These are phyloP conservation scores for Trichophyton benhamiae DNA, from an alignment of 2,329 filamentous ascomycete species.

Conservation along the genomic window DNA sequence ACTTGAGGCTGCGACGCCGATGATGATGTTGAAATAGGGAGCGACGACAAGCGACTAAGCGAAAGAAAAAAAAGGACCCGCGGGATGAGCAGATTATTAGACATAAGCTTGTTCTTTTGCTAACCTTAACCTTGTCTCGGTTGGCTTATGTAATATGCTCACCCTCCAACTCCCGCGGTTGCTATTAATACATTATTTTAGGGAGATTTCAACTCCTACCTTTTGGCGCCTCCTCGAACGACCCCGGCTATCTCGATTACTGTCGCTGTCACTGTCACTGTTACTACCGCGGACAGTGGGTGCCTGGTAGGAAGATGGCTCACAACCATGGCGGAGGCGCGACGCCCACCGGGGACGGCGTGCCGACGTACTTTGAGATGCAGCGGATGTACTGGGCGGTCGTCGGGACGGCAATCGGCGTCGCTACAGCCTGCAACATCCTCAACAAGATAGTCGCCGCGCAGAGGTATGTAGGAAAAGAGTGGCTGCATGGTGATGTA, in stretches of 20 bases:
- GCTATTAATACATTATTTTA: background rate
- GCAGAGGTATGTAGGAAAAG: conserved; percentile 33
- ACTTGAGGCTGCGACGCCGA: too few species aligned
- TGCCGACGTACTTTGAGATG: conserved; percentile 36
- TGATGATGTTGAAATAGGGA: background rate
- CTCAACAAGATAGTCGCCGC: conserved; percentile 38
- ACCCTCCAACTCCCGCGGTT: background rate
- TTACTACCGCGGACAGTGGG: background rate
- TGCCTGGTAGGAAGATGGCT: background rate
- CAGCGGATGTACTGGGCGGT: conserved; percentile 44
- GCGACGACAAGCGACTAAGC: background rate
- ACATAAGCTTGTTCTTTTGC: background rate
- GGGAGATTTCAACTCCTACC: background rate
- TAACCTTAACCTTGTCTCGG: background rate
- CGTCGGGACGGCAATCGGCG: conserved; percentile 29
- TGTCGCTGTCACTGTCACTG: background rate
- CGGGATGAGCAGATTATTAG: background rate
- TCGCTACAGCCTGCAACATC: conserved; percentile 27
- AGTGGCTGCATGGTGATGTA: background rate
- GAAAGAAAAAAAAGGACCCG: background rate
- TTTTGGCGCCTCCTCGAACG: background rate
- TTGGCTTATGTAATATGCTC: background rate
- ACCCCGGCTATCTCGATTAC: too few species aligned
- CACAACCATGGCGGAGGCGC: background rate
- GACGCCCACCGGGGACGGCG: conserved; percentile 26